A percentile compares a stretch with the other conserved stretches of the same genome.
Conservation (phyloP, 1,284 basidiomycete species). For the Pyrrhoderma lamaoense region DNA sequence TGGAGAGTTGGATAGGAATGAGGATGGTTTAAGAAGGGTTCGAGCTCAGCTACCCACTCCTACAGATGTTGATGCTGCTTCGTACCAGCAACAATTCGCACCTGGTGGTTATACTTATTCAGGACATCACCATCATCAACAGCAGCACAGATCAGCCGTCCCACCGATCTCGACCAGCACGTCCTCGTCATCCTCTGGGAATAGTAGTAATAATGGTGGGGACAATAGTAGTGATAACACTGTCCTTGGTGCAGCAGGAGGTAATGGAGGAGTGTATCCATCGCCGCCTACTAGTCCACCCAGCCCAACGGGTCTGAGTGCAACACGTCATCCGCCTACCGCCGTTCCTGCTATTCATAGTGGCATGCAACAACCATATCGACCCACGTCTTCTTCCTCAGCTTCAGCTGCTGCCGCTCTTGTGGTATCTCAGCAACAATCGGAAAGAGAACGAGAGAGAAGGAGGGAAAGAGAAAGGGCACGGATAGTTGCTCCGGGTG, state of each 20-base stretch:
- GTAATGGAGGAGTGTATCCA: not conserved
- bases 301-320: not conserved
- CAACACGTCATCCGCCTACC: not conserved
- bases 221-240: too few species aligned
- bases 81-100: not conserved
- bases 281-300: slow-evolving; percentile 2
- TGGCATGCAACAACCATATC: too few species aligned
- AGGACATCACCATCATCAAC: not conserved
- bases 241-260: too few species aligned
- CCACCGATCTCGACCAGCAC: slow-evolving; percentile 3
- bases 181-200: not conserved
- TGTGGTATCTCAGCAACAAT: too few species aligned
- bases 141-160: not conserved
- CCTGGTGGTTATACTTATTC: not conserved
- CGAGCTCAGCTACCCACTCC: slow-evolving; percentile 15
- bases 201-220: too few species aligned
- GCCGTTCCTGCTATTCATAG: too few species aligned
- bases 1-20: not conserved
- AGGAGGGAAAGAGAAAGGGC: too few species aligned
- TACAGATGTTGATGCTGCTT: slow-evolving; percentile 7
- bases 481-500: too few species aligned
- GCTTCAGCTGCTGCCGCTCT: too few species aligned
- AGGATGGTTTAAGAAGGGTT: too few species aligned
- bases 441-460: too few species aligned
- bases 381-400: too few species aligned